A percentile compares a stretch with the other conserved stretches of the same genome.
Conservation (phyloP, 2,329 filamentous ascomycete genomes). For the Macrophomina pseudophaseolina region DNA sequence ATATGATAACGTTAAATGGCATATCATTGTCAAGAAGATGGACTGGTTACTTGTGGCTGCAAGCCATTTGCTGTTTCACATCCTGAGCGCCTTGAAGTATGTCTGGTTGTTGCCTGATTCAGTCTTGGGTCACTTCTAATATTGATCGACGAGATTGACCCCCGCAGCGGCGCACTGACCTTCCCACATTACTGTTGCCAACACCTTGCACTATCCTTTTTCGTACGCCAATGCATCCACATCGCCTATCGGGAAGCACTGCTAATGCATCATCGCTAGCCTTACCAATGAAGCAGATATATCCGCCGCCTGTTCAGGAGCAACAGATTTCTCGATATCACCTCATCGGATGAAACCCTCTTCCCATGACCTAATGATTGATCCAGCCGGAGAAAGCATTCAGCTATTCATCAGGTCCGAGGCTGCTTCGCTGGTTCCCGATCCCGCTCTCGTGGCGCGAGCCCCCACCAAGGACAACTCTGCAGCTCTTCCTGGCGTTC, state of each 20-base stretch:
- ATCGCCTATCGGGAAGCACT: not conserved
- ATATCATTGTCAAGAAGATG: not conserved
- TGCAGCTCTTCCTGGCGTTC: not conserved
- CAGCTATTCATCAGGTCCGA: not conserved
- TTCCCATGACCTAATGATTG: too few species aligned
- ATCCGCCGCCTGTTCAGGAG: too few species aligned
- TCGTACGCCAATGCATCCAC: not conserved
- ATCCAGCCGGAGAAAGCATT: too few species aligned
- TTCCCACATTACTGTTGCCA: not conserved
- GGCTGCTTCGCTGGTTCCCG: not conserved
- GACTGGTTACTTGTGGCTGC: too few species aligned
- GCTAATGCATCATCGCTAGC: not conserved
- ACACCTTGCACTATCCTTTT: slow-evolving; percentile 1
- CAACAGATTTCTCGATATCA: too few species aligned
- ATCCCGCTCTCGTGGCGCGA: not conserved
- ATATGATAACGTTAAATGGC: not conserved
- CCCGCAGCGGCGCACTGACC: slow-evolving; percentile 2
- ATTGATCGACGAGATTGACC: slow-evolving; percentile 12
- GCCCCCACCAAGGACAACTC: not conserved
- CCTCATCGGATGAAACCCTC: too few species aligned
- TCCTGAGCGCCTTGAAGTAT: not conserved
- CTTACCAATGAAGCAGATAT: not conserved
- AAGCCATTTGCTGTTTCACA: not conserved
- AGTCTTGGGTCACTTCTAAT: not conserved
- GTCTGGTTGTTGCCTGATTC: not conserved